A percentile compares a stretch with the other conserved stretches of the same genome.
phyloP scores from a whole-genome alignment of 2,329 filamentous ascomycete species.

The Xylariaceae sp. region DNA sequence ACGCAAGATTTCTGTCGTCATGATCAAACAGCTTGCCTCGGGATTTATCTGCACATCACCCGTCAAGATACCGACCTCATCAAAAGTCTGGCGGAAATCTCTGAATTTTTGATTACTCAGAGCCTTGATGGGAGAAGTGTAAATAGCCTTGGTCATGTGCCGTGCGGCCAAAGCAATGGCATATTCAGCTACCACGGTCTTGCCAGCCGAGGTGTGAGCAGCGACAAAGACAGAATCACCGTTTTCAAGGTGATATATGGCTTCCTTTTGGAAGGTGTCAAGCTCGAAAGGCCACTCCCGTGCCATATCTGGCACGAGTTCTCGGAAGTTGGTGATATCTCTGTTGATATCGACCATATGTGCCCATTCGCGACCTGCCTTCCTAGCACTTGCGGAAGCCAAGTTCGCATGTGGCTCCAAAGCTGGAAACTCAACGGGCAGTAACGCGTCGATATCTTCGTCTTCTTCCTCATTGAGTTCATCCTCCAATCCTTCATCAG shows the following conservation, averaged over 20 bases:
- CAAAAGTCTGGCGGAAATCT: constrained; percentile 85
- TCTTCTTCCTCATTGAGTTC: constrained; percentile 42
- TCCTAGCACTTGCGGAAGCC: constrained; percentile 65
- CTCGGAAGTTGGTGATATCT: constrained; percentile 88
- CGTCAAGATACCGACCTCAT: constrained; percentile 94
- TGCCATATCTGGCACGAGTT: constrained; percentile 94
- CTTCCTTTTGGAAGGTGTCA: constrained; percentile 97
- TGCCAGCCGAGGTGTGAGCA: constrained; percentile 94
- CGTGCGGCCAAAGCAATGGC: constrained; percentile 94
- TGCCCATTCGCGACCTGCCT: constrained; percentile 84
- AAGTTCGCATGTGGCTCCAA: constrained; percentile 79
- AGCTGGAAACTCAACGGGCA: constrained; percentile 91
- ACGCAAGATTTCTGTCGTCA: constrained; percentile 96
- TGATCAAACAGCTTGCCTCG: constrained; percentile 96
- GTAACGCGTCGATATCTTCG: constrained; percentile 74
- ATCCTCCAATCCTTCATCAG: constrained; percentile 28
- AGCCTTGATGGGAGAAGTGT: constrained; percentile 97
- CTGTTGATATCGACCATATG: constrained; percentile 97
- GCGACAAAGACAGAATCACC: constrained; percentile 98
- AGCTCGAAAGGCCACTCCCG: constrained; percentile 95
- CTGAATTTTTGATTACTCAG: constrained; percentile 98
- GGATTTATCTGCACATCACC: constrained; percentile 98
- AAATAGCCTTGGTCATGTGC: constrained; percentile 99
- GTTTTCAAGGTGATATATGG: constrained; percentile 92
- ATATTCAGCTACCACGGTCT: constrained; percentile 97